A percentile compares a stretch with the other conserved stretches of the same genome.
Evolutionary conservation across 192 early-diverging fungal species (phyloP).

Genomic region (Podochytrium sp.): DNA sequence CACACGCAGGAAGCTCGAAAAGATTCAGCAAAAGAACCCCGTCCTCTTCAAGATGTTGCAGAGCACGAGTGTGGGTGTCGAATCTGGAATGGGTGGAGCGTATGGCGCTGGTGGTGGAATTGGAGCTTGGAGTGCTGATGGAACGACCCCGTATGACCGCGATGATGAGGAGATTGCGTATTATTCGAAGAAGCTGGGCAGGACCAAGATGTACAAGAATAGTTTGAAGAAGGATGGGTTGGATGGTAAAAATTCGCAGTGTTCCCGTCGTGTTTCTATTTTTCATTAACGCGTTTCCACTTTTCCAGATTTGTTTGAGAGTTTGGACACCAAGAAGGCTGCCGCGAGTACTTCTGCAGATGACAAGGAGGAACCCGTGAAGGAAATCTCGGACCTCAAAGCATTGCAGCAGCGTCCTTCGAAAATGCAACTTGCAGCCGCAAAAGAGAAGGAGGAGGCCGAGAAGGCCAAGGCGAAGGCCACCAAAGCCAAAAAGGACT

Average conservation of each 20-base stretch:
- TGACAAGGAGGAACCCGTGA: not conserved
- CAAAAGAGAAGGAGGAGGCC: not conserved
- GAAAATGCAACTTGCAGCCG: not conserved
- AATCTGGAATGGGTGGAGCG: slow-evolving; percentile 14
- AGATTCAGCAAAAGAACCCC: slow-evolving; percentile 13
- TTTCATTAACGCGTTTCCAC: not conserved
- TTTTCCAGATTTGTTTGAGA: slow-evolving; percentile 10
- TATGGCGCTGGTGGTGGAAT: slow-evolving; percentile 11
- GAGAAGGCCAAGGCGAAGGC: not conserved
- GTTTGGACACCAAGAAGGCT: slow-evolving; percentile 3
- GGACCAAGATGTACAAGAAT: slow-evolving; percentile 15
- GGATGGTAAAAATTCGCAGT: not conserved
- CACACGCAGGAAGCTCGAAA: slow-evolving; percentile 6
- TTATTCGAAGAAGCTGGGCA: slow-evolving; percentile 27
- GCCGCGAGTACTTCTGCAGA: not conserved
- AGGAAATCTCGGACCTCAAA: slow-evolving; percentile 11
- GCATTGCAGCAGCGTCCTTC: slow-evolving; percentile 4
- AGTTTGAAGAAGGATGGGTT: slow-evolving; percentile 21
- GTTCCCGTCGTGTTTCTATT: not conserved
- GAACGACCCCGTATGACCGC: slow-evolving; percentile 8
- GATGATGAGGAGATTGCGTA: slow-evolving; percentile 34
- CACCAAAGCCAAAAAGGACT: not conserved
- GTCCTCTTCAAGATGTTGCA: slow-evolving; percentile 9
- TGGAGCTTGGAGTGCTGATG: slow-evolving; percentile 26
- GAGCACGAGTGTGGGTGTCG: slow-evolving; percentile 7